A percentile compares a stretch with the other conserved stretches of the same genome.
Evolutionary conservation across 208 protist species (phyloP).

Genomic region (Trypanosoma conorhini): DNA sequence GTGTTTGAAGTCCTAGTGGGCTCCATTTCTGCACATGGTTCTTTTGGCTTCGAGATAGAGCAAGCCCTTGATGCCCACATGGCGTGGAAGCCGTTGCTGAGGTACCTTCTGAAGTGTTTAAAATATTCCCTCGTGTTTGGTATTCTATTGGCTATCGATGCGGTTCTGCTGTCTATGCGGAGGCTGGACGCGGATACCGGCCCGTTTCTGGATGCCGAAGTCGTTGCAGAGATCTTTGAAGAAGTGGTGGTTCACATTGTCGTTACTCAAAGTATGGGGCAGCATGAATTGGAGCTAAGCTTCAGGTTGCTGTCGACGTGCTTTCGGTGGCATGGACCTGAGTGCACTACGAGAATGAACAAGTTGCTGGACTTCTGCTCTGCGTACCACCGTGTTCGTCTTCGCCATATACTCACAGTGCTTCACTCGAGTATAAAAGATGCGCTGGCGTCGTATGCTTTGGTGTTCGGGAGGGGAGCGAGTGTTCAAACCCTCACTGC

Average conservation of each 20-base stretch:
- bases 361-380: conserved; percentile 71
- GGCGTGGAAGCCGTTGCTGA: conserved; percentile 63
- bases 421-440: conserved; percentile 43
- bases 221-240: conserved; percentile 49
- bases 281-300: conserved; percentile 45
- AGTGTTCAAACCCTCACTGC: conserved; percentile 42
- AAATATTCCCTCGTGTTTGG: conserved; percentile 50
- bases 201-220: conserved; percentile 36
- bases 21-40: conserved; percentile 34
- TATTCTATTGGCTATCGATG: conserved; percentile 58
- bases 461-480: conserved; percentile 67
- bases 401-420: conserved; percentile 64
- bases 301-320: conserved; percentile 56
- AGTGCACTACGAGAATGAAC: conserved; percentile 49
- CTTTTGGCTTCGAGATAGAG: conserved; percentile 45
- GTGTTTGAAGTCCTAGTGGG: conserved; percentile 67
- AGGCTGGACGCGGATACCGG: conserved; percentile 18
- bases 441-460: conserved; percentile 49
- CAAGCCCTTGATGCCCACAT: conserved; percentile 43
- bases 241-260: conserved; percentile 64
- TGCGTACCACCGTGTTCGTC: conserved; percentile 87
- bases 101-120: conserved; percentile 55
- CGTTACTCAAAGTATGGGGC: conserved; percentile 46
- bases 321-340: conserved; percentile 37
- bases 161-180: conserved; percentile 43